These are phyloP conservation scores for Amphichorda felina DNA, from an alignment of 2,329 filamentous ascomycete species.

Conservation along the genomic window DNA sequence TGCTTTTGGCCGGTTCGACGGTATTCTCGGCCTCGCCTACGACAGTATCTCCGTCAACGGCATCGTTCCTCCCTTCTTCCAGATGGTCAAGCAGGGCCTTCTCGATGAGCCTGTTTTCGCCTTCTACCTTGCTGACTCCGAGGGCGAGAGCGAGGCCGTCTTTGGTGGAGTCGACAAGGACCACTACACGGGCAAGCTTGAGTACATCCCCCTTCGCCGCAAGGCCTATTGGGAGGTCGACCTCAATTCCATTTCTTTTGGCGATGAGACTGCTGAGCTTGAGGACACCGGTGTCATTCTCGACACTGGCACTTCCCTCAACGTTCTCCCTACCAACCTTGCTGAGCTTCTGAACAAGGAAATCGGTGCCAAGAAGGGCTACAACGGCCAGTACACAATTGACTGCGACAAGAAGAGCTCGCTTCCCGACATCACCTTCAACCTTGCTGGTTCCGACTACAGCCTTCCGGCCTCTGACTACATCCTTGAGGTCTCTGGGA, in stretches of 20 bases:
- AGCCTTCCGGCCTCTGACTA: constrained; percentile 83
- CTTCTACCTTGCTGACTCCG: constrained; percentile 77
- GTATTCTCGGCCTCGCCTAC: constrained; percentile 88
- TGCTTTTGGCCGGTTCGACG: constrained; percentile 94
- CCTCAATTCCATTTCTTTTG: constrained; percentile 82
- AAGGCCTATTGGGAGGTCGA: constrained; percentile 99
- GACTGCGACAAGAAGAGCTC: constrained; percentile 75
- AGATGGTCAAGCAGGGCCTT: constrained; percentile 80
- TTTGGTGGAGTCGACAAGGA: constrained; percentile 82
- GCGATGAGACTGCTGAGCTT: constrained; percentile 74
- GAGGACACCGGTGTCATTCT: constrained; percentile 94
- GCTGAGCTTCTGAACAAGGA: constrained; percentile 95
- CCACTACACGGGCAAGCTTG: constrained; percentile 76
- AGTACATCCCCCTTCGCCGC: constrained; percentile 86
- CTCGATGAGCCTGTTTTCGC: constrained; percentile 89
- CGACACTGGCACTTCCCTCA: constrained; percentile 96
- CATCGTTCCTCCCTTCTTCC: constrained; percentile 93
- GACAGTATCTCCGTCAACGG: constrained; percentile 95
- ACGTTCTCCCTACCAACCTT: constrained; percentile 81
- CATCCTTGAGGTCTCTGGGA: constrained; percentile 88
- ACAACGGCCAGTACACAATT: constrained; percentile 90
- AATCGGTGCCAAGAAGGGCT: constrained; percentile 96
- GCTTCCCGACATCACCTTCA: constrained; percentile 88
- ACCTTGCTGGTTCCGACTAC: constrained; percentile 84
- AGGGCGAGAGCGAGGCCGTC: constrained; percentile 70